A percentile compares a stretch with the other conserved stretches of the same genome.
These are phyloP conservation scores for Sporormia fimetaria DNA, from an alignment of 495 filamentous ascomycete genomes.

Conservation along the genomic window DNA sequence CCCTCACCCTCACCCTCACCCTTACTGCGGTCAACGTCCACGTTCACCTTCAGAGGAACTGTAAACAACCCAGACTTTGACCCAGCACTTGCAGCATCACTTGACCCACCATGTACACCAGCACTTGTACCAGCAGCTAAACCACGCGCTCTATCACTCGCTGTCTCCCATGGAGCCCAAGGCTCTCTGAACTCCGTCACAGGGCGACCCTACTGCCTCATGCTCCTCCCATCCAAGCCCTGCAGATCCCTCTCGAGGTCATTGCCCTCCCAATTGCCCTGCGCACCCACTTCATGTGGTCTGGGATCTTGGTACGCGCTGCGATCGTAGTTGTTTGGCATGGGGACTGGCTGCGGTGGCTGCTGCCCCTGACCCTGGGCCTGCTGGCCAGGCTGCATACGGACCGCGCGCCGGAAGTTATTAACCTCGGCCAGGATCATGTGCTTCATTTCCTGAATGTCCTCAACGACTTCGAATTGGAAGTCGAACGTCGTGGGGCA, in stretches of 20 bases:
- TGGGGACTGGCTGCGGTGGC: constrained; percentile 17
- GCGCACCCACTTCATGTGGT: constrained; percentile 20
- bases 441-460: constrained; percentile 82
- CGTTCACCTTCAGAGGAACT: no score
- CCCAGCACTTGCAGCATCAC: no score
- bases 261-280: constrained; percentile 14
- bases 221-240: constrained; percentile 17
- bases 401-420: constrained; percentile 64
- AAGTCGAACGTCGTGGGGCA: constrained; percentile 95
- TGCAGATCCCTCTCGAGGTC: constrained; percentile 23
- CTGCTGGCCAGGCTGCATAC: constrained; percentile 30
- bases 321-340: constrained; percentile 26
- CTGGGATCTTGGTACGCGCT: constrained; percentile 22
- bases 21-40: no score
- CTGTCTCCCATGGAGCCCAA: no score
- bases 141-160: no score
- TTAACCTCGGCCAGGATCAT: constrained; percentile 94
- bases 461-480: constrained; percentile 91
- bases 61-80: no score
- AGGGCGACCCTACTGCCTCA: no score
- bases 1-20: no score
- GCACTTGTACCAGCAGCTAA: no score
- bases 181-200: no score
- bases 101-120: no score
- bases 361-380: constrained; percentile 1